Base-by-base conservation (phyloP, 345 rosid genomes). In the Populus euphratica region DNA sequence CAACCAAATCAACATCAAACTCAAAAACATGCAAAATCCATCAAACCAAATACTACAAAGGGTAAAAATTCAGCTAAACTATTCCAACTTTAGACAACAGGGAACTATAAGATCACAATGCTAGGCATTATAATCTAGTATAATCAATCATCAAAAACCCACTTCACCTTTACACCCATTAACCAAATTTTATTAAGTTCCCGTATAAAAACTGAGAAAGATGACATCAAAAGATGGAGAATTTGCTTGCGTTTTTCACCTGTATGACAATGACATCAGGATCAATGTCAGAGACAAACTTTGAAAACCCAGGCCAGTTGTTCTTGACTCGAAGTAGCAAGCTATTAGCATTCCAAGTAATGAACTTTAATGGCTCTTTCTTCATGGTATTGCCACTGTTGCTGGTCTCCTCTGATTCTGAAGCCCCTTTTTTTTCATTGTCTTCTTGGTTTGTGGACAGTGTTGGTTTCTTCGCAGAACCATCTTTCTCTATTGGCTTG, bases 321-420 rank as follows among this genome's bases (percentile, higher is more conserved):
- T 84, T 92, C 84, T 93, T 96, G 79, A 83, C 99, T 2, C 98
- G 98, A 81, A 92, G 93, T 79, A 96, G 94, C 29, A 96, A 88
- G 86, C 99, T 93, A 72, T 96, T 93, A 12, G 98, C 98, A 73
- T 96, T 96, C 99, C 99, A 93, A 0, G 97, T 91, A 27, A 96
- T 1, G 78, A 96, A 93, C 90, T 90, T 96, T 61, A 87, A 73
- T 5, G 97, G 97, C 80, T 92, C 93, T 49, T 76, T 88, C 79
- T 63, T 87, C 70, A 73, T 82, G 43, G 23, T 29, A 12, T 41
- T 29, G 6, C 8, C 5, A 67, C 44, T 64, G 77, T 33, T n/a
- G 43, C 75, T 36, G 56, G 75, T 82, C 49, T 74, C 82, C 31
- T 77, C 84, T 62, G 77, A 74, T 8, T 79, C 79, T 70, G 76